A percentile compares a stretch with the other conserved stretches of the same genome.
Conservation (phyloP, 2,329 filamentous ascomycete genomes). For the Rutstroemia sp. region DNA sequence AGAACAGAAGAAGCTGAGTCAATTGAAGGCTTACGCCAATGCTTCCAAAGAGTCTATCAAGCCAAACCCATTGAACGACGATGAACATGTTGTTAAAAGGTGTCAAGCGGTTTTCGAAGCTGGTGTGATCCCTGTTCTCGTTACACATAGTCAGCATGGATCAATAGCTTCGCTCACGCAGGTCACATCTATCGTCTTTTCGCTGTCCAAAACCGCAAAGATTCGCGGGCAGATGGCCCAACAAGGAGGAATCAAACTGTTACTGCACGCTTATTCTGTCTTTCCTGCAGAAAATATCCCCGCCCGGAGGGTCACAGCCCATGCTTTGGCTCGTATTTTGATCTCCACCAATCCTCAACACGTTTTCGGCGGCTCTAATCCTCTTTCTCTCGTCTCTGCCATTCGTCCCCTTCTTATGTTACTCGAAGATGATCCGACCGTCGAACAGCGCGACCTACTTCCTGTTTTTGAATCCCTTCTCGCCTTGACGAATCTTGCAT, state of each 20-base stretch:
- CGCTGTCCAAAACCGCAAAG: conserved; percentile 66
- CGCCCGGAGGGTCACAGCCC: conserved; percentile 57
- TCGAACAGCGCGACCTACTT: conserved; percentile 67
- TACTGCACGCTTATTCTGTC: conserved; percentile 63
- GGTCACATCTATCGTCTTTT: conserved; percentile 68
- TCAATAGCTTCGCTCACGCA: conserved; percentile 65
- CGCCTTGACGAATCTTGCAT: conserved; percentile 89
- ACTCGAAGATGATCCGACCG: conserved; percentile 55
- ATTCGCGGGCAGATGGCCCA: conserved; percentile 77
- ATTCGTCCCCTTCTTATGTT: conserved; percentile 75
- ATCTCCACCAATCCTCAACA: conserved; percentile 81
- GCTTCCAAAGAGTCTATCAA: conserved; percentile 60
- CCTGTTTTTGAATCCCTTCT: conserved; percentile 87
- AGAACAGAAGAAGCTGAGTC: conserved; percentile 84
- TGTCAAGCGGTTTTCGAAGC: conserved; percentile 75
- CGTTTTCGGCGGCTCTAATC: conserved; percentile 72
- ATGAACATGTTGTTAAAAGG: conserved; percentile 65
- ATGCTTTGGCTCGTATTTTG: conserved; percentile 75
- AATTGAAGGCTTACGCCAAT: conserved; percentile 92
- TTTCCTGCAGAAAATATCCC: conserved; percentile 45
- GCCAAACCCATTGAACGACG: conserved; percentile 64
- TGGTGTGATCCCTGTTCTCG: conserved; percentile 68
- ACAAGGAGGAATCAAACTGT: conserved; percentile 83
- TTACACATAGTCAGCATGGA: conserved; percentile 65
- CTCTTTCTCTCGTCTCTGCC: conserved; percentile 68